A percentile compares a stretch with the other conserved stretches of the same genome.
Conservation (phyloP, 192 early-diverging fungal species). For the Coemansia sp. region DNA sequence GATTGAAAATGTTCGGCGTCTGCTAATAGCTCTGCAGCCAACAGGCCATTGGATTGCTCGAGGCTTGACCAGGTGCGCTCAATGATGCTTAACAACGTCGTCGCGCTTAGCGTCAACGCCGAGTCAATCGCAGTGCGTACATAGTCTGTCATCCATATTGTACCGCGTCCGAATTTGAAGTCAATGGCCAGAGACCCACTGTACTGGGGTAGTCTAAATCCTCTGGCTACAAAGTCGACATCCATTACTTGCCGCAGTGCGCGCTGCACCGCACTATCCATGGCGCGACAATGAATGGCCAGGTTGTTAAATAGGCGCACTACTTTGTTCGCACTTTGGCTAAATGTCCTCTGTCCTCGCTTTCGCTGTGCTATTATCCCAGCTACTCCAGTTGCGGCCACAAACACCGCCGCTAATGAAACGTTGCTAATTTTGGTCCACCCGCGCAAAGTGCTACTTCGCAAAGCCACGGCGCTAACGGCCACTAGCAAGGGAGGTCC, state of each 20-base stretch:
- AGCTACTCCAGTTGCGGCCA: background rate
- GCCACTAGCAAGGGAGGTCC: too few species aligned
- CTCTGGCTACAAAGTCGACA: slow-evolving; percentile 18
- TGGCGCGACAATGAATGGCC: background rate
- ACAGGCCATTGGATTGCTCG: background rate
- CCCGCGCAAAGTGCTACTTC: too few species aligned
- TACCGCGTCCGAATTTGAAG: slow-evolving; percentile 7
- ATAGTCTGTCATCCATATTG: slow-evolving; percentile 5
- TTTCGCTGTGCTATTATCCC: background rate
- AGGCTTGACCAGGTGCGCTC: too few species aligned
- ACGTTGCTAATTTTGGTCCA: too few species aligned
- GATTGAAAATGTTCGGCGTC: background rate
- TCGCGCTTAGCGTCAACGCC: background rate
- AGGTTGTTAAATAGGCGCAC: background rate
- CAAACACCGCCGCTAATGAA: background rate
- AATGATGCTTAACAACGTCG: background rate
- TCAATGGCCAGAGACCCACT: background rate
- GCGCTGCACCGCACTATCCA: slow-evolving; percentile 21
- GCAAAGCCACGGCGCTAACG: too few species aligned
- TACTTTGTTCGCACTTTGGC: background rate
- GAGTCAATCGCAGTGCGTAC: slow-evolving; percentile 7
- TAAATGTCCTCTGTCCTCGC: background rate
- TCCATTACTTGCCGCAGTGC: slow-evolving; percentile 30
- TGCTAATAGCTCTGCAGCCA: background rate
- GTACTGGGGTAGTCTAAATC: slow-evolving; percentile 19